A percentile compares a stretch with the other conserved stretches of the same genome.
Evolutionary conservation across 2,329 filamentous ascomycete genomes (phyloP).

Genomic region (Fusarium veterinarium): DNA sequence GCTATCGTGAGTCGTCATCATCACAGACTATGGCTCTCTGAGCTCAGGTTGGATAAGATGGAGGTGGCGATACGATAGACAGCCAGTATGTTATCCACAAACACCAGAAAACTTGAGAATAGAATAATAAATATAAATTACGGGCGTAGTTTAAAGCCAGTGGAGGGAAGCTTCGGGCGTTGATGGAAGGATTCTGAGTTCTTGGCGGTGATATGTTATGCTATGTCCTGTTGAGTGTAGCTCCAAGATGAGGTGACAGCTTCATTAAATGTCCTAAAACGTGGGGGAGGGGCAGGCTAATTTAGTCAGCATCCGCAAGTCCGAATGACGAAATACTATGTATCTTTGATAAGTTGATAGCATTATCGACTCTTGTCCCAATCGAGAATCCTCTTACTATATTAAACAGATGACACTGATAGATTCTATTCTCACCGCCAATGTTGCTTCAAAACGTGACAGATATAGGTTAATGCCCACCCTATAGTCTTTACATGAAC

Average conservation of each 20-base stretch:
- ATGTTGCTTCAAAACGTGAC: too few species aligned
- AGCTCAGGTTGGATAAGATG: background rate
- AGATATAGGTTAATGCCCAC: too few species aligned
- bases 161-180: background rate
- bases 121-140: rapidly evolving
- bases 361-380: background rate
- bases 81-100: too few species aligned
- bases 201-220: background rate
- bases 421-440: background rate
- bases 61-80: background rate
- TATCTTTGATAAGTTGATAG: background rate
- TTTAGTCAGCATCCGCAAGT: slow-evolving; percentile 40
- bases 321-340: slow-evolving; percentile 35
- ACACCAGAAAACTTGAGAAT: background rate
- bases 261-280: slow-evolving; percentile 15
- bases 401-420: too few species aligned
- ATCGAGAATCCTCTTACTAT: too few species aligned
- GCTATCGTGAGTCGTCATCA: slow-evolving; percentile 19
- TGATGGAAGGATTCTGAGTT: background rate
- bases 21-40: background rate
- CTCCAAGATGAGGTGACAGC: slow-evolving; percentile 29
- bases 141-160: too few species aligned
- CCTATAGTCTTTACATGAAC: background rate
- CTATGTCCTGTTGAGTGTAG: background rate
- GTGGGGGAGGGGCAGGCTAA: slow-evolving; percentile 31